Evolutionary conservation across 371 early-diverging fungal genomes (phyloP).

Genomic region (Mucor velutinosus): DNA sequence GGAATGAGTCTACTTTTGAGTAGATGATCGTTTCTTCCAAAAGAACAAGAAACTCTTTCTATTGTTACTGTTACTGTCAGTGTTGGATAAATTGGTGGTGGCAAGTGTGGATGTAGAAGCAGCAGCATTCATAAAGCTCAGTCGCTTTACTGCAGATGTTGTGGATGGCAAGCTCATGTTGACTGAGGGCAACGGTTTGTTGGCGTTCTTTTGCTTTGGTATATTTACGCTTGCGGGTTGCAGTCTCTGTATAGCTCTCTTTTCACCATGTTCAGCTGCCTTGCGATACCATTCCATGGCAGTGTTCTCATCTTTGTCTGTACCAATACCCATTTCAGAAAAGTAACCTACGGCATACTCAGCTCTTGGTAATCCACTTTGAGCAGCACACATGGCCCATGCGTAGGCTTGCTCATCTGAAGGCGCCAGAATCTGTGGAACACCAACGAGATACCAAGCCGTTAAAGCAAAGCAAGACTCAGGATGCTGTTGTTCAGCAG

Average conservation of each 20-base stretch:
- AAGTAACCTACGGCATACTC: conserved; percentile 95
- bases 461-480: conserved; percentile 93
- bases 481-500: conserved; percentile 87
- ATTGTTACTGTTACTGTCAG: not conserved
- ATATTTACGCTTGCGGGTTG: conserved; percentile 3
- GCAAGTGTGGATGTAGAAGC: not conserved
- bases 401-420: conserved; percentile 89
- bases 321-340: conserved; percentile 87
- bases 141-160: not conserved
- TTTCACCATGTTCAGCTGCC: conserved; percentile 51
- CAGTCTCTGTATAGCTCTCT: conserved; percentile 36
- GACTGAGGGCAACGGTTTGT: not conserved
- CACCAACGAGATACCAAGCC: conserved; percentile 96
- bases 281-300: conserved; percentile 84
- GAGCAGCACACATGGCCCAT: conserved; percentile 83
- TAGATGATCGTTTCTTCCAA: not conserved
- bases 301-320: conserved; percentile 60
- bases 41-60: conserved; percentile 3
- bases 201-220: not conserved
- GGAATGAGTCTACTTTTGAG: not conserved
- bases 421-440: conserved; percentile 68
- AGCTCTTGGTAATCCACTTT: conserved; percentile 82
- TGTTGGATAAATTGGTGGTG: not conserved
- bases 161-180: not conserved
- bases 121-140: conserved; percentile 4